Evolutionary conservation across 345 rosid species (phyloP), one percentile per base, ranked within the genome.

Genomic region (Syzygium grande): DNA sequence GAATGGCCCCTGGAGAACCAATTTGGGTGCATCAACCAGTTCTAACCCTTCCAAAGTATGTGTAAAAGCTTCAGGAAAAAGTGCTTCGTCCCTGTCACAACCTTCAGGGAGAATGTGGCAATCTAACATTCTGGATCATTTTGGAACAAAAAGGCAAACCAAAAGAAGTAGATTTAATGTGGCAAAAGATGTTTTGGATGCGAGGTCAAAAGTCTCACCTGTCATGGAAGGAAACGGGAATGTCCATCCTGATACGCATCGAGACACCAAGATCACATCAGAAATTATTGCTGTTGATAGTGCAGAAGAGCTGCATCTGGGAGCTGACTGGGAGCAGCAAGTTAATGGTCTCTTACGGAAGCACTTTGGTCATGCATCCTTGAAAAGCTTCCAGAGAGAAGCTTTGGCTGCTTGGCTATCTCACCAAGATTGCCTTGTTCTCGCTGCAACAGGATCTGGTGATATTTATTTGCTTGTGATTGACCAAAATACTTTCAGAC

Each of bases 371-470:
- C 92, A 90, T 89, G 85, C 90, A 19, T 94, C 94, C 5, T 87
- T 97, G 92, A 97, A 95, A 91, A 85, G 89, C 88, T 97, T 96
- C 87, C 98, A 96, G 88, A 95, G 89, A 92, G 95, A 97, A 89
- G 98, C 97, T 34, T 92, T 97, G 91, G 92, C 92, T 84, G 93
- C 97, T 52, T 97, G 96, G 98, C 53, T 92, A 17, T 92, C 94
- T 90, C 92, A 94, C 85, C 91, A 92, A 87, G 98, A 97, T 87
- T 96, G 95, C 89, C 98, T 97, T 88, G 96, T 96, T 88, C 96
- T 97, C 65, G 95, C 98, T 59, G 98, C 98, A 56, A 97, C 99
- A 3, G 99, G 99, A 91, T 95, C 98, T 88, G 99, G 98, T 73
- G 49, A 73, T 97, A 91, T 51, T 87, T 55, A 73, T 84, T 34